Conservation (phyloP, 164 flowering plant species). For the Vitis rotundifolia region DNA sequence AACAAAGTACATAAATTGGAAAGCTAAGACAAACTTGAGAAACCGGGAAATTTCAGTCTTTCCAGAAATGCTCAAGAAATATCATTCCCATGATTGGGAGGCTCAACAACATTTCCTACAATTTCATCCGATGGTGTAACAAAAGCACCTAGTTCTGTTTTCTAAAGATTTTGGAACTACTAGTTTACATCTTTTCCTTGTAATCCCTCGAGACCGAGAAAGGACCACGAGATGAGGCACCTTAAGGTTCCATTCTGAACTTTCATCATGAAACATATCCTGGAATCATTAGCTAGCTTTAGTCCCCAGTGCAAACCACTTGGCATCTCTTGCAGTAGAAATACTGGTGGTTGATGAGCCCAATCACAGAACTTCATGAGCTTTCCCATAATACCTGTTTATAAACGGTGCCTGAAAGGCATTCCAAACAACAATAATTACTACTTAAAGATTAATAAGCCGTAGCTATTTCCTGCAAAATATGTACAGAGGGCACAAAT, state of each 20-base stretch:
- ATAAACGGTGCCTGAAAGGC: constrained; percentile 66
- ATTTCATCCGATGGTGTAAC: constrained; percentile 6
- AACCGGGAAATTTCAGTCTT: background rate
- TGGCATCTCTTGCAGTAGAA: background rate
- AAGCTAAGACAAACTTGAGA: too few species aligned
- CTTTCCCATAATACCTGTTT: constrained; percentile 90
- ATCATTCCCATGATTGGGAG: background rate
- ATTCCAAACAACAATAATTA: background rate
- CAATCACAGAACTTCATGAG: constrained; percentile 63
- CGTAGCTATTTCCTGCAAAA: too few species aligned
- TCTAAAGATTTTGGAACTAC: constrained; percentile 15
- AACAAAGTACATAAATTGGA: too few species aligned
- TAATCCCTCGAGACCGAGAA: background rate
- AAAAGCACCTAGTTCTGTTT: background rate
- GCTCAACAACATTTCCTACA: constrained; percentile 16
- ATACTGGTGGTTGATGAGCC: background rate
- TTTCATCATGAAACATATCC: background rate
- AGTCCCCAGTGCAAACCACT: background rate
- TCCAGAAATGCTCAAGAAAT: background rate
- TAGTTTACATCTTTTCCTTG: constrained; percentile 8
- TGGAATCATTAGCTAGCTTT: background rate
- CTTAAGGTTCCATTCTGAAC: constrained; percentile 11
- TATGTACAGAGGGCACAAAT: too few species aligned
- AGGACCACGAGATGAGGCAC: constrained; percentile 5
- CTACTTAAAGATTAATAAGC: background rate